A percentile compares a stretch with the other conserved stretches of the same genome.
Evolutionary conservation across 2,329 filamentous ascomycete genomes (phyloP).

Genomic region (Botryotinia calthae): DNA sequence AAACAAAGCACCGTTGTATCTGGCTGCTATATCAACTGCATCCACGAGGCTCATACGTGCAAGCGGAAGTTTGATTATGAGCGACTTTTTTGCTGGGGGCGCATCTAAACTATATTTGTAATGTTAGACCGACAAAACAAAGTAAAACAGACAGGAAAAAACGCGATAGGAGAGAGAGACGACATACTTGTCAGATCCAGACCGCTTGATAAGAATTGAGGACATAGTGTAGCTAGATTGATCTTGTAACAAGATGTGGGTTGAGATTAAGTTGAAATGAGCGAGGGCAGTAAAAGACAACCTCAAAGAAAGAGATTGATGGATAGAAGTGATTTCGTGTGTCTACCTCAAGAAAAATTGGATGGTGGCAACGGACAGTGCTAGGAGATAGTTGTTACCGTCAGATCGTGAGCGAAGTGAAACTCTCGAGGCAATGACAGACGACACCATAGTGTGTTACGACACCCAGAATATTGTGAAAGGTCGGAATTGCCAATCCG

Average conservation of each 20-base stretch:
- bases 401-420: neutral
- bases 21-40: neutral
- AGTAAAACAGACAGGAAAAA: neutral
- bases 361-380: neutral
- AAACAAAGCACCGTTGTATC: neutral
- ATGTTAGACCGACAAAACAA: neutral
- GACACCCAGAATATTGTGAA: neutral
- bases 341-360: neutral
- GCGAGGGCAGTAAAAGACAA: too few relatives aligned
- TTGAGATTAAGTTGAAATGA: neutral
- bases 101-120: neutral
- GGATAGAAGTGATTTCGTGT: neutral
- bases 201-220: neutral
- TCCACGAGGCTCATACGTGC: neutral
- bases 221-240: neutral
- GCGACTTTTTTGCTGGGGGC: neutral
- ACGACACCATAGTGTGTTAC: neutral
- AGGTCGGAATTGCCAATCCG: neutral
- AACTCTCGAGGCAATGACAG: neutral
- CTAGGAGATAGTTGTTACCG: neutral
- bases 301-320: neutral
- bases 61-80: neutral
- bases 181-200: neutral
- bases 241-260: neutral
- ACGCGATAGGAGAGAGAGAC: rapidly evolving